Conservation (phyloP, 2,329 filamentous ascomycete genomes). For the Clarireedia homoeocarpa region DNA sequence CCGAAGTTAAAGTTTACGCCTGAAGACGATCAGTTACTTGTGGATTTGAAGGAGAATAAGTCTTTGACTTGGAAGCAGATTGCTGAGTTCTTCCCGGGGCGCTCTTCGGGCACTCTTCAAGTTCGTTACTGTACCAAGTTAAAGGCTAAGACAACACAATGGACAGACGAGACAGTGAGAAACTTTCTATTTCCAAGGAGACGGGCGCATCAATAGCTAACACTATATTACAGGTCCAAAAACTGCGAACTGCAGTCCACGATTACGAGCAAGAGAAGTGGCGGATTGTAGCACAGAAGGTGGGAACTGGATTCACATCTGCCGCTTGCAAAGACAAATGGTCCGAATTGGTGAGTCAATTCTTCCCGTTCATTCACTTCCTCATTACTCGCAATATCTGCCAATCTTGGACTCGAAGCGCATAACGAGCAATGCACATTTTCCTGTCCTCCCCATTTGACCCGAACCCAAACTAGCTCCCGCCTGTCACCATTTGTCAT, state of each 20-base stretch:
- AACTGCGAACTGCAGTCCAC: conserved; percentile 66
- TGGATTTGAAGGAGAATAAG: conserved; percentile 90
- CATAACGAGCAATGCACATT: background rate
- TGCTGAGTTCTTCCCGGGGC: conserved; percentile 87
- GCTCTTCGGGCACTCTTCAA: conserved; percentile 84
- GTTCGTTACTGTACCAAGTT: conserved; percentile 93
- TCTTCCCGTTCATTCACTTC: background rate
- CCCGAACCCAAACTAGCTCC: too few relatives aligned
- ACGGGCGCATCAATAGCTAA: conserved; percentile 17
- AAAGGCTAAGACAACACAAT: conserved; percentile 87
- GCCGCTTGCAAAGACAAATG: conserved; percentile 68
- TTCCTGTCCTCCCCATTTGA: background rate
- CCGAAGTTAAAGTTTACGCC: conserved; percentile 92
- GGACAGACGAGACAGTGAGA: conserved; percentile 88
- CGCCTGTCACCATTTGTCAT: too few relatives aligned
- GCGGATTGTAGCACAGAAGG: conserved; percentile 85
- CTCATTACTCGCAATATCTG: background rate
- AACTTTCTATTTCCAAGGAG: background rate
- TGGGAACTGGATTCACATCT: conserved; percentile 83
- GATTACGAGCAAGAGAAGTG: conserved; percentile 90
- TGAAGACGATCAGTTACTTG: conserved; percentile 80
- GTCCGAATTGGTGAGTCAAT: conserved; percentile 22
- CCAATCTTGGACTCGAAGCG: background rate
- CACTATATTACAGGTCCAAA: conserved; percentile 52
- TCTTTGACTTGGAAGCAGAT: conserved; percentile 97